phyloP scores from a whole-genome alignment of 257 asterid genomes.

The Nicotiana paniculata region DNA sequence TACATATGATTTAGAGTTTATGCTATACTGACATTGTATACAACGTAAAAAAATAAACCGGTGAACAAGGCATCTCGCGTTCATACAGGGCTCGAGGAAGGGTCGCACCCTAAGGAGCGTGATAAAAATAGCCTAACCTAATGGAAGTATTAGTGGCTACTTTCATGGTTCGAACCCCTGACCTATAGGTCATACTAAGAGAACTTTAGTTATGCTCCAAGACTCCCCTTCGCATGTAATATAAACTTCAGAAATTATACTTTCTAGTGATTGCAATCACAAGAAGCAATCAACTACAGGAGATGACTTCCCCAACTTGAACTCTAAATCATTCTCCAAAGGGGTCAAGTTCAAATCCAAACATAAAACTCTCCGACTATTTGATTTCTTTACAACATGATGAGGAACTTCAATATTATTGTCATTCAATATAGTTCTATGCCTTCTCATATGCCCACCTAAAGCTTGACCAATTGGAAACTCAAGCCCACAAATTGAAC shows the following conservation, averaged over 20 bases:
- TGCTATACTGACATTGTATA: too few relatives aligned
- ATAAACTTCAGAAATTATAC: not conserved
- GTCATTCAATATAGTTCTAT: slow-evolving; percentile 25
- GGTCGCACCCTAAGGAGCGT: too few relatives aligned
- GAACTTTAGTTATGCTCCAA: too few relatives aligned
- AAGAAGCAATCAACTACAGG: slow-evolving; percentile 19
- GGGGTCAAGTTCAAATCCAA: slow-evolving; percentile 69
- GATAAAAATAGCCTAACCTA: too few relatives aligned
- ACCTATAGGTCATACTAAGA: too few relatives aligned
- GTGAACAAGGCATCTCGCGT: too few relatives aligned
- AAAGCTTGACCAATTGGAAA: slow-evolving; percentile 63
- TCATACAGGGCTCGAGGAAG: too few relatives aligned
- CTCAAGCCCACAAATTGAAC: slow-evolving; percentile 55
- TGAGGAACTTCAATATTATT: slow-evolving; percentile 19
- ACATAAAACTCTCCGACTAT: slow-evolving; percentile 37
- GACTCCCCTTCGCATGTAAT: too few relatives aligned
- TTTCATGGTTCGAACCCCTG: too few relatives aligned
- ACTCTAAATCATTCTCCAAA: slow-evolving; percentile 33
- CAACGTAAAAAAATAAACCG: too few relatives aligned
- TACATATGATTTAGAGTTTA: not conserved
- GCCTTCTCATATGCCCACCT: slow-evolving; percentile 73
- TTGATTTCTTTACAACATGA: slow-evolving; percentile 44
- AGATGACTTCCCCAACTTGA: slow-evolving; percentile 27
- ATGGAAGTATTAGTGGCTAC: too few relatives aligned
- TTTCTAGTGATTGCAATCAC: not conserved